A percentile compares a stretch with the other conserved stretches of the same genome.
These are phyloP conservation scores for Chytriomyces hyalinus DNA, from an alignment of 192 early-diverging fungal genomes.

Conservation along the genomic window DNA sequence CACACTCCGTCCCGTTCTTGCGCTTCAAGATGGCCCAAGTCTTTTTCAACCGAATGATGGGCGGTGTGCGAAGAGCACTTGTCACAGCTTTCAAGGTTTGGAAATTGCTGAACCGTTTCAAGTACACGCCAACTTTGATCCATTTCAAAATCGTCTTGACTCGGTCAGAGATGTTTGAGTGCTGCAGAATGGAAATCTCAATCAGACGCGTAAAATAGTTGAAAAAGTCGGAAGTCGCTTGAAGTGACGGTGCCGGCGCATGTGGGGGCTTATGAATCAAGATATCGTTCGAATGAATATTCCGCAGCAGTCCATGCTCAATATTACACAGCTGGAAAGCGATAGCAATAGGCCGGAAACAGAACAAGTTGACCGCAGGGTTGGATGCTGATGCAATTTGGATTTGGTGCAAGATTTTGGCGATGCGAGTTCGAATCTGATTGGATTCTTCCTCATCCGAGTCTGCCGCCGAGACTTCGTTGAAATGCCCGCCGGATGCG, in stretches of 20 bases:
- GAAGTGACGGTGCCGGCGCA: slow-evolving; percentile 63
- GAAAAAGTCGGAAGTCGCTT: slow-evolving; percentile 77
- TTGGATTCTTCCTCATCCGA: slow-evolving; percentile 27
- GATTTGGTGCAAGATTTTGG: slow-evolving; percentile 31
- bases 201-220: slow-evolving; percentile 78
- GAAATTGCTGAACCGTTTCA: slow-evolving; percentile 66
- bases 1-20: slow-evolving; percentile 65
- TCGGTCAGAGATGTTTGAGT: slow-evolving; percentile 58
- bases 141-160: slow-evolving; percentile 69
- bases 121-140: slow-evolving; percentile 69
- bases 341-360: slow-evolving; percentile 66
- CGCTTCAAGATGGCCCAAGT: slow-evolving; percentile 70
- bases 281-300: slow-evolving; percentile 65
- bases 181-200: slow-evolving; percentile 72
- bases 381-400: slow-evolving; percentile 20
- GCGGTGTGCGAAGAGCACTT: slow-evolving; percentile 71
- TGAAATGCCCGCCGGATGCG: background rate
- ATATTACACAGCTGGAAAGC: slow-evolving; percentile 74
- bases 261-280: slow-evolving; percentile 64
- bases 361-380: slow-evolving; percentile 47
- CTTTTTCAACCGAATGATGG: slow-evolving; percentile 68
- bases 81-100: slow-evolving; percentile 75
- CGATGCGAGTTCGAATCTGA: slow-evolving; percentile 22
- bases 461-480: background rate
- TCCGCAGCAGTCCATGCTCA: slow-evolving; percentile 70